Base-by-base conservation (phyloP, 495 filamentous ascomycete species). In the Aspergillus asperescens region DNA sequence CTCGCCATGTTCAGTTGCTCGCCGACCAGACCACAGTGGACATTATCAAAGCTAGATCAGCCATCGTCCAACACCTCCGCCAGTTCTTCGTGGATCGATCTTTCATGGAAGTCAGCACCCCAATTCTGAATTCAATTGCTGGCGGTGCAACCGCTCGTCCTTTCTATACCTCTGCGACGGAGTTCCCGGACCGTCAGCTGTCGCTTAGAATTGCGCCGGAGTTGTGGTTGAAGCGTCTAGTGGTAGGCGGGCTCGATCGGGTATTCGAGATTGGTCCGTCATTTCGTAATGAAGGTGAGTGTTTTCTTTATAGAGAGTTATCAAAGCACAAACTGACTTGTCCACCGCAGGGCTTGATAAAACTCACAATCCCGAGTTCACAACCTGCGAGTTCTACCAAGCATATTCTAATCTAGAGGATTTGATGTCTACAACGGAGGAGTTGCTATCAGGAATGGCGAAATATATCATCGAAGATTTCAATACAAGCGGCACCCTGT, bases 331-430 rank as follows among this genome's bases (percentile, higher is more conserved):
- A 27, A 28, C 22, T 48, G 28, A 28, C 27, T 12, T 31, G 15
- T 29, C 2, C 5, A 29, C 3, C 24, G 5, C 34, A 83, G 80
- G 83, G 8, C 67, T 96, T 32, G 93, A 98, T 69, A 80, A 84
- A 20, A 95, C 88, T 0, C 93, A 96, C 68, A 97, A 97, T 62
- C 90, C 93, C 5, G 93, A 98, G 66, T 98, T 96, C 71, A 90
- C 87, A 20, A 96, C 86, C 28, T 96, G 91, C 75, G 93, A 98
- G 71, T 96, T 96, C 77, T 98, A 98, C 68, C 80, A 84, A 45
- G 82, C 89, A 10, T 96, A 90, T 59, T 83, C 87, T 46, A 86
- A 83, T 54, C 77, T 96, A 0, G 76, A 83, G 31, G 83, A 89
- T 28, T 73, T 98, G 22, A 89, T 95, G 57, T 53, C 66, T 19